A percentile compares a stretch with the other conserved stretches of the same genome.
Conservation (phyloP, 1,139 yeast genomes). For the Saccharomyces pastorianus region DNA sequence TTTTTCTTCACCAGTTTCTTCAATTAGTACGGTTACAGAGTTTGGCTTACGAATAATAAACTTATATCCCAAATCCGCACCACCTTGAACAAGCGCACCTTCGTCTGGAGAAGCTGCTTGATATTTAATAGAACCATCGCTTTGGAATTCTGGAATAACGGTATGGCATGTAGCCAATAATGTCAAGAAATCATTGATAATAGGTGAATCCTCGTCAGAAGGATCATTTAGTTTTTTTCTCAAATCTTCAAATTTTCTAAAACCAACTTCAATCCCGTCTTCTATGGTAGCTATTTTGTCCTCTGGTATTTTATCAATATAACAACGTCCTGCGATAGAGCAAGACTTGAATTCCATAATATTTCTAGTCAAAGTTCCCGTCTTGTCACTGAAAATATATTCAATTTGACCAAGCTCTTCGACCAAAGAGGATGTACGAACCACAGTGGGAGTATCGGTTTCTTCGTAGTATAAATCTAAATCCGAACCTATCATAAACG, state of each 20-base stretch:
- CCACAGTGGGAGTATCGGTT: conserved; percentile 89
- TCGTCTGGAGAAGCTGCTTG: conserved; percentile 99
- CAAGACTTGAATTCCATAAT: conserved; percentile 96
- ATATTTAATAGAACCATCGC: conserved; percentile 63
- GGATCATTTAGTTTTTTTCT: conserved; percentile 41
- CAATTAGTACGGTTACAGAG: conserved; percentile 57
- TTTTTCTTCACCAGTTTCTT: conserved; percentile 37
- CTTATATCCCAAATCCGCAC: conserved; percentile 77
- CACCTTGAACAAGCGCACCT: conserved; percentile 97
- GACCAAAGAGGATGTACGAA: conserved; percentile 87
- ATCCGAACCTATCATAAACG: conserved; percentile 87
- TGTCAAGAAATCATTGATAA: conserved; percentile 76
- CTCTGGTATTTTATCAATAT: conserved; percentile 84
- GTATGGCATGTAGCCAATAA: conserved; percentile 92
- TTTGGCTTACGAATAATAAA: conserved; percentile 83
- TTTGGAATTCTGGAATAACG: conserved; percentile 79
- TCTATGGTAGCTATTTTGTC: conserved; percentile 64
- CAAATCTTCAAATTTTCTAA: conserved; percentile 62
- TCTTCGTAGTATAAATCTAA: conserved; percentile 84
- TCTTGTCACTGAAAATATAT: conserved; percentile 90
- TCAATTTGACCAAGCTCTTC: conserved; percentile 96
- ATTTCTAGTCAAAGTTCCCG: conserved; percentile 91
- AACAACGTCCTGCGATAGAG: conserved; percentile 86
- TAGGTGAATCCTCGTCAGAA: conserved; percentile 45
- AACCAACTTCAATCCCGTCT: conserved; percentile 81